Percentiles rank a stretch among this genome's conserved stretches.
phyloP scores from a whole-genome alignment of 2,329 filamentous ascomycete genomes.

The Hymenoscyphus linearis region DNA sequence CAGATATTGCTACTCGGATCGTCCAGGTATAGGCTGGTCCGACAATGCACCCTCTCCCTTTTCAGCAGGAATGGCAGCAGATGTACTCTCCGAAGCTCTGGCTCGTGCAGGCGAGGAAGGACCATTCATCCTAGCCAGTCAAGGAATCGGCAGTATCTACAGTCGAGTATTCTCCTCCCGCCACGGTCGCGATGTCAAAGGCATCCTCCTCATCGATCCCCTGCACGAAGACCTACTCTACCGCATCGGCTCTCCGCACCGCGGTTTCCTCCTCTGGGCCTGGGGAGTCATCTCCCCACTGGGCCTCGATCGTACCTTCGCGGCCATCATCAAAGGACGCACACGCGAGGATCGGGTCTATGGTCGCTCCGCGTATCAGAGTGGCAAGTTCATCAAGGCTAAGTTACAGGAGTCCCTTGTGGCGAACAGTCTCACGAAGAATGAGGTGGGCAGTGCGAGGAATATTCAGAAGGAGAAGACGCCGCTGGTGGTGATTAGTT shows the following conservation, averaged over 20 bases:
- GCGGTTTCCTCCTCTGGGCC: slow-evolving; percentile 82
- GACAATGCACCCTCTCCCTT: slow-evolving; percentile 93
- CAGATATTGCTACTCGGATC: slow-evolving; percentile 93
- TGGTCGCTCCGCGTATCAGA: slow-evolving; percentile 72
- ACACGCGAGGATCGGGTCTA: slow-evolving; percentile 79
- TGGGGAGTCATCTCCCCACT: slow-evolving; percentile 82
- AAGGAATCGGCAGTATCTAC: slow-evolving; percentile 83
- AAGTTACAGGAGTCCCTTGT: slow-evolving; percentile 91
- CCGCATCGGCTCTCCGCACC: slow-evolving; percentile 57
- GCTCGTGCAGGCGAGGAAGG: slow-evolving; percentile 74
- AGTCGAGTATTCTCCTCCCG: slow-evolving; percentile 86
- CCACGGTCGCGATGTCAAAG: slow-evolving; percentile 67
- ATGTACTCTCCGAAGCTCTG: slow-evolving; percentile 82
- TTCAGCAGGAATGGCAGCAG: slow-evolving; percentile 87
- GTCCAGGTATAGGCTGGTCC: slow-evolving; percentile 81
- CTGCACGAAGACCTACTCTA: slow-evolving; percentile 81
- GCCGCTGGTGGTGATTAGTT: slow-evolving; percentile 76
- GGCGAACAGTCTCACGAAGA: slow-evolving; percentile 75
- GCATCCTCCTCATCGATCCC: slow-evolving; percentile 80
- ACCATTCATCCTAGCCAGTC: slow-evolving; percentile 82
- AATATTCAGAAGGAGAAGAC: slow-evolving; percentile 74
- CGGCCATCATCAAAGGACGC: slow-evolving; percentile 76
- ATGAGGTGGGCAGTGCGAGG: slow-evolving; percentile 72
- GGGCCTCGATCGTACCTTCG: slow-evolving; percentile 73
- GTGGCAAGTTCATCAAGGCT: slow-evolving; percentile 79